phyloP scores from a whole-genome alignment of 1,284 basidiomycete genomes.

The Heliocybe sulcata region DNA sequence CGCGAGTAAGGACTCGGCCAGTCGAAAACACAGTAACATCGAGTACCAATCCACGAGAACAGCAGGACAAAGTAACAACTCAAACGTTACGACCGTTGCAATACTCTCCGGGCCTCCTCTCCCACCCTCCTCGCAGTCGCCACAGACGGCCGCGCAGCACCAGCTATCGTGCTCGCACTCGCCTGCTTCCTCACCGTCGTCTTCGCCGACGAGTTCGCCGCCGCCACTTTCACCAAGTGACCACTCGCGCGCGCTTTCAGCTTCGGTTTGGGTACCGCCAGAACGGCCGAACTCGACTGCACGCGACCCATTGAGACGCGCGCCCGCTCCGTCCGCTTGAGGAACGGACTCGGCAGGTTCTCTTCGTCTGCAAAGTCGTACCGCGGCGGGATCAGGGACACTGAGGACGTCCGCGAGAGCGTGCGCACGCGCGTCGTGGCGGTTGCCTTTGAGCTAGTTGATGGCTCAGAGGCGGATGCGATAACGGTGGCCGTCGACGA shows the following conservation, averaged over 20 bases:
- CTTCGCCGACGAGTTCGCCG: slow-evolving; percentile 43
- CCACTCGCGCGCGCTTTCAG: slow-evolving; percentile 30
- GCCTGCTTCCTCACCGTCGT: slow-evolving; percentile 11
- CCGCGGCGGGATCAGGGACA: slow-evolving; percentile 26
- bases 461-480: slow-evolving; percentile 8
- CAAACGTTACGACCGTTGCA: slow-evolving; percentile 29
- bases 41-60: neutral
- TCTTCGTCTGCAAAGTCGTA: slow-evolving; percentile 74
- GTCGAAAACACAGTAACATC: neutral
- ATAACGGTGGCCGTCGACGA: slow-evolving; percentile 8
- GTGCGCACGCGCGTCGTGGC: slow-evolving; percentile 7
- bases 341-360: slow-evolving; percentile 78
- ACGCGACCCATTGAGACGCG: slow-evolving; percentile 9
- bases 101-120: slow-evolving; percentile 44
- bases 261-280: neutral
- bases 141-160: slow-evolving; percentile 27
- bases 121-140: slow-evolving; percentile 37
- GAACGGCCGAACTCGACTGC: neutral
- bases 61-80: neutral
- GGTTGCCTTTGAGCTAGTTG: slow-evolving; percentile 7
- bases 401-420: slow-evolving; percentile 1
- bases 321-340: slow-evolving; percentile 49
- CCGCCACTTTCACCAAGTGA: slow-evolving; percentile 52
- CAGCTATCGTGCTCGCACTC: slow-evolving; percentile 11
- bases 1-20: neutral